These are phyloP conservation scores for Tylopilus sp. DNA, from an alignment of 1,284 basidiomycete genomes.

Conservation along the genomic window DNA sequence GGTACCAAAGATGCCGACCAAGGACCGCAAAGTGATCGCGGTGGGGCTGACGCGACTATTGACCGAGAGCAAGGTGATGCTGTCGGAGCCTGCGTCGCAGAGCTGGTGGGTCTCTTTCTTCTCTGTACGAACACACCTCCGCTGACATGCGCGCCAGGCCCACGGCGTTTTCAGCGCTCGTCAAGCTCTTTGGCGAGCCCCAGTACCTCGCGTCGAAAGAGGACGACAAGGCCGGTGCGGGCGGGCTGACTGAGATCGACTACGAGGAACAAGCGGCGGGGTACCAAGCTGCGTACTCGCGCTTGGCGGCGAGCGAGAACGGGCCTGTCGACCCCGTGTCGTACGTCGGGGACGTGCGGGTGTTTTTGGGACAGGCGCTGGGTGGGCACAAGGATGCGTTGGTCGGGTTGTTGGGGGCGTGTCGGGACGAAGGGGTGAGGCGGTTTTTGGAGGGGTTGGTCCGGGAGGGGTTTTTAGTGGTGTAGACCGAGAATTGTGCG, in stretches of 20 bases:
- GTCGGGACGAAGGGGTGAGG: slow-evolving; percentile 47
- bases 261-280: slow-evolving; percentile 90
- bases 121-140: neutral
- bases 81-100: slow-evolving; percentile 70
- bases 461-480: slow-evolving; percentile 48
- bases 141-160: slow-evolving; percentile 64
- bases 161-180: slow-evolving; percentile 73
- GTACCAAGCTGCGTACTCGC: slow-evolving; percentile 95
- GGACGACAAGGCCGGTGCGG: slow-evolving; percentile 52
- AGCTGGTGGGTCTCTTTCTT: slow-evolving; percentile 67
- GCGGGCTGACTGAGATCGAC: slow-evolving; percentile 83
- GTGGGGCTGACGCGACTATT: slow-evolving; percentile 89
- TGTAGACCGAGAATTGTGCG: slow-evolving; percentile 21
- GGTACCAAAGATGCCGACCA: slow-evolving; percentile 81
- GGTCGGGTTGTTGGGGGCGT: slow-evolving; percentile 49
- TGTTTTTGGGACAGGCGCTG: slow-evolving; percentile 62
- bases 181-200: slow-evolving; percentile 82
- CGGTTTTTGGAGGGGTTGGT: slow-evolving; percentile 59
- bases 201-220: slow-evolving; percentile 69
- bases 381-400: slow-evolving; percentile 46
- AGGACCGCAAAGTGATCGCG: slow-evolving; percentile 86
- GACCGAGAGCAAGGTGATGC: slow-evolving; percentile 77
- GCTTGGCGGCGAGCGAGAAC: slow-evolving; percentile 84
- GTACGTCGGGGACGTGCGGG: slow-evolving; percentile 67
- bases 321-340: slow-evolving; percentile 67